Conservation (phyloP, 108 stramenopile genomes). For the Mediolabrus comicus region DNA sequence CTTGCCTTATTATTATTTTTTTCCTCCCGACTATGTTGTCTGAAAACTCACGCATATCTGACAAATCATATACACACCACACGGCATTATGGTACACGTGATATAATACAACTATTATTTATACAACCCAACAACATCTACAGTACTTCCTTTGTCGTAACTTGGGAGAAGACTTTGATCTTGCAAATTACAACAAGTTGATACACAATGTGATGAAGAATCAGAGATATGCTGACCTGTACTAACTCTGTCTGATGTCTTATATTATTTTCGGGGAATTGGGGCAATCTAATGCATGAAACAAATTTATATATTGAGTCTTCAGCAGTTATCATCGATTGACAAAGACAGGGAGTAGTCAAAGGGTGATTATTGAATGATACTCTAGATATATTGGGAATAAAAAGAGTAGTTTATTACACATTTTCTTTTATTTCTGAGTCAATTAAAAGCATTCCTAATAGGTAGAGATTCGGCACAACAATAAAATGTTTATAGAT, state of each 20-base stretch:
- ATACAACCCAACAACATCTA: background rate
- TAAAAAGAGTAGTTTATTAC: background rate
- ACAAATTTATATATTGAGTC: background rate
- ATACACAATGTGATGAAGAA: conserved; percentile 34
- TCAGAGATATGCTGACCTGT: conserved; percentile 33
- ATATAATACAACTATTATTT: background rate
- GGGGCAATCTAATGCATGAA: background rate
- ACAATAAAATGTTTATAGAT: conserved; percentile 19
- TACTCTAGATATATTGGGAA: background rate
- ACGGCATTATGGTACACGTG: background rate
- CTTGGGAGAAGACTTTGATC: conserved; percentile 30
- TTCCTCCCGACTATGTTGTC: too few species aligned
- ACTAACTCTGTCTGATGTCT: background rate
- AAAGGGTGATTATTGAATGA: background rate
- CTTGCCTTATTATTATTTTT: too few species aligned
- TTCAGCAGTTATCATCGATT: background rate
- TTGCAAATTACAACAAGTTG: conserved; percentile 35
- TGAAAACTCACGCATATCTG: too few species aligned
- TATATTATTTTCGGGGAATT: background rate
- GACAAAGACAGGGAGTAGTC: background rate
- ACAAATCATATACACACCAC: too few species aligned
- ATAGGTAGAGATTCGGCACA: background rate
- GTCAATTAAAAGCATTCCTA: background rate
- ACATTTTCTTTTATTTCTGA: background rate
- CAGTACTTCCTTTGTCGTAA: conserved; percentile 31